Base-by-base conservation (phyloP, 2,329 filamentous ascomycete species). In the Endoconidiophora laricicola region DNA sequence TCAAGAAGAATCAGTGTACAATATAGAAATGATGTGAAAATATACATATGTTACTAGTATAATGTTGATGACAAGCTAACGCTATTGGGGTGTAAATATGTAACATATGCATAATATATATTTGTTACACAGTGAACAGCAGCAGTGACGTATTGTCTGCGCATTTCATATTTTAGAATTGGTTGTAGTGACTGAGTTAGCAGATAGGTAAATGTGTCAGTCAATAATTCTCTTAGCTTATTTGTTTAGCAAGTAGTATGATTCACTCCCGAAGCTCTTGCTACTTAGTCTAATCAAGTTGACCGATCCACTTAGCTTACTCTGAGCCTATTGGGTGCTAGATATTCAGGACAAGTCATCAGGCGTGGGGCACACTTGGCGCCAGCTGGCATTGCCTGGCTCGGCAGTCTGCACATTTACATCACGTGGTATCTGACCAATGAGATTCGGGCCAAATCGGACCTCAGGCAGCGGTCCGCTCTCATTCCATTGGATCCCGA, bases 391-490 rank as follows among this genome's bases (percentile, higher is more conserved):
- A 24, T 6, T 39, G 37, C 26, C 22, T 53, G 47, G 26, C 26
- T 9, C 12, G 20, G 5, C 16, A n/a, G 12, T 29, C 23, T 12
- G 22, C 12, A 16, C 41, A 33, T 33, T 18, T 22, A 40, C 16
- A 38, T 48, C 54, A 55, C 54, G 53, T 55, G 54, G 53, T 45
- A 18, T 44, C 22, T 26, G 46, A 40, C 54, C 54, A 55, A 55
- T 55, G 48, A 55, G 54, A 37, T 49, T 54, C 53, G 54, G 54
- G 54, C 47, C 52, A 55, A 54, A 54, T 55, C 54, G 50, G 53
- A 52, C 50, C 54, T 54, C 49, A 51, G 46, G 46, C 45, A 44
- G 47, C 29, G 39, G 46, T 47, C 51, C 51, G 44, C 47, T 50
- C 50, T 48, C 39, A 36, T 23, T 47, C 44, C 44, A 50, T 50